phyloP scores from a whole-genome alignment of 1,284 basidiomycete species.

The Microstroma glucosiphilum region DNA sequence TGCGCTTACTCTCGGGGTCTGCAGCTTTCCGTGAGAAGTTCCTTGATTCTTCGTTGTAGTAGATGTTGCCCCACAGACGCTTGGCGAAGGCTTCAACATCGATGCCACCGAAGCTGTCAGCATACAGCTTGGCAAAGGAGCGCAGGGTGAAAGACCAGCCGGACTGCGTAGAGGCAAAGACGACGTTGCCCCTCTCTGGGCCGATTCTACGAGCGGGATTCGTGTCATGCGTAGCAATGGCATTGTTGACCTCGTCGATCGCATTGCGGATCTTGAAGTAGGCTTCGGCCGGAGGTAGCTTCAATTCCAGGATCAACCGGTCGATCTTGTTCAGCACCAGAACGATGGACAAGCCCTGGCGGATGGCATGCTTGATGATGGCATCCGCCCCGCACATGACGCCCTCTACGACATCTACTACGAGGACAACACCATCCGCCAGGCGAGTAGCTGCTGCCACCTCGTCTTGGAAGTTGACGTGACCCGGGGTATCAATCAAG shows the following conservation, averaged over 20 bases:
- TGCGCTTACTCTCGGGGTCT: conserved; percentile 73
- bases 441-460: conserved; percentile 80
- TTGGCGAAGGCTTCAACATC: conserved; percentile 62
- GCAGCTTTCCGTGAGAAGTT: conserved; percentile 81
- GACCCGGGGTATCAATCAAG: conserved; percentile 93
- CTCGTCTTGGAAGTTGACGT: conserved; percentile 92
- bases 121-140: conserved; percentile 94
- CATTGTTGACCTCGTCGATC: conserved; percentile 92
- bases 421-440: conserved; percentile 86
- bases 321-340: conserved; percentile 98
- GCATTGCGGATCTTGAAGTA: conserved; percentile 99
- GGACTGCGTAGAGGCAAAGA: conserved; percentile 94
- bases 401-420: conserved; percentile 54
- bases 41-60: conserved; percentile 71
- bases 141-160: conserved; percentile 92
- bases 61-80: conserved; percentile 97
- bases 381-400: conserved; percentile 44
- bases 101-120: conserved; percentile 66
- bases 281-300: conserved; percentile 89
- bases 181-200: conserved; percentile 92
- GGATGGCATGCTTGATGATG: conserved; percentile 39
- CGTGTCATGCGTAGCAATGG: conserved; percentile 70
- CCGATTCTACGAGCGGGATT: conserved; percentile 79
- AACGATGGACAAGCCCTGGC: conserved; percentile 71
- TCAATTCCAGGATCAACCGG: conserved; percentile 87